Base-by-base conservation (phyloP, 176 grass and related monocot species). In the Carex littledalei region DNA sequence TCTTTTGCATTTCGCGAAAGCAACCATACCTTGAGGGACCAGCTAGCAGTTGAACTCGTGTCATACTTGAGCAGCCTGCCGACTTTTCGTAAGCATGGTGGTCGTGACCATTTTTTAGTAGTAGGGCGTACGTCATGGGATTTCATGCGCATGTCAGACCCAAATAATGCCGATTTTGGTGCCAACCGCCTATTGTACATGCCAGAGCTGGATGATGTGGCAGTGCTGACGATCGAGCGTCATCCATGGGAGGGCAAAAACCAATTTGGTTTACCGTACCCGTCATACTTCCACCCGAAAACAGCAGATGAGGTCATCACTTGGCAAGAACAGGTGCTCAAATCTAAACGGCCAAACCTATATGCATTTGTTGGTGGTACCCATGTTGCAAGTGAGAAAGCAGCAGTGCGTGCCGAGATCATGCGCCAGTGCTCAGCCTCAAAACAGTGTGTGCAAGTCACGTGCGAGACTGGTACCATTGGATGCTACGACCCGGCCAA, bases 261-360 rank as follows among this genome's bases (percentile, higher is more conserved):
- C 80, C 88, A 90, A 55, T 86, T 90, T 31, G 80, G 80, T 12
- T 57, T 90, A 20, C 88, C 84, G 3, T 90, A 90, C 43, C 88
- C 88, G 0, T 90, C 88, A 71, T 86, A 90, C 84, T 90, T 90
- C 88, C 88, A 90, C 84, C 88, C 88, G 0, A 81, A 81, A 41
- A 61, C 88, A 34, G 69, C 29, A 17, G 35, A 43, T 13, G 88
- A 86, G 79, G 35, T 86, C 7, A 8, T 68, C 29, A 73, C 32
- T 3, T 90, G 88, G 88, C 84, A 90, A 65, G 47, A 66, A 13
- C 68, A 90, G 80, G 66, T 86, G 15, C 84, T 81, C 10, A 64
- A 58, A 18, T 79, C 69, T 17, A 15, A 56, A 35, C 79, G 88
- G 78, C 55, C 37, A 72, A 41, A 86, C 79, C 70, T 86, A 6